phyloP scores from a whole-genome alignment of 129 eudicot species.

The Saussurea involucrata region DNA sequence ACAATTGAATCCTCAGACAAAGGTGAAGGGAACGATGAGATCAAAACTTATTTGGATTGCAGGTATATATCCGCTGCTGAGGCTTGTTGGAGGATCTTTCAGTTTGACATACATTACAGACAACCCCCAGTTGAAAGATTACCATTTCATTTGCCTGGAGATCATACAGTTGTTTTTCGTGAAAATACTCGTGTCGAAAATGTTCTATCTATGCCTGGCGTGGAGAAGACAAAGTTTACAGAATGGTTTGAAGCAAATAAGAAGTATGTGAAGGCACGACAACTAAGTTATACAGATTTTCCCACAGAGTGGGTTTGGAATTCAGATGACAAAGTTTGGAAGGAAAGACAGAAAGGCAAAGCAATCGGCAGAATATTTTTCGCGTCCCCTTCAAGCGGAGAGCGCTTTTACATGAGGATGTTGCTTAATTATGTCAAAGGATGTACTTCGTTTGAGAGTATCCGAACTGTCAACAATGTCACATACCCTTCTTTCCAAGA shows the following conservation, averaged over 20 bases:
- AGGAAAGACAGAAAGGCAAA: neutral
- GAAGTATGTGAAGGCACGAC: too few relatives aligned
- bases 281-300: too few relatives aligned
- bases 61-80: neutral
- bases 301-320: neutral
- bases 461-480: neutral
- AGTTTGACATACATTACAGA: neutral
- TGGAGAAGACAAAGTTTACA: too few relatives aligned
- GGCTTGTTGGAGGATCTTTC: neutral
- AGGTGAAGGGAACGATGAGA: neutral
- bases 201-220: neutral
- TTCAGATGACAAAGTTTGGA: neutral
- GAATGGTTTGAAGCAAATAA: too few relatives aligned
- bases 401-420: neutral
- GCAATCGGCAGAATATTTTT: neutral
- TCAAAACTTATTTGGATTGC: neutral
- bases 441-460: neutral
- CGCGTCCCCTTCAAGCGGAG: neutral
- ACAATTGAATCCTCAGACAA: neutral
- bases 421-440: neutral
- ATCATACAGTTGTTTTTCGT: neutral
- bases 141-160: neutral
- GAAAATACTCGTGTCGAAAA: neutral
- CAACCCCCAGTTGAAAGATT: neutral
- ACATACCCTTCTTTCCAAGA: neutral